Base-by-base conservation (phyloP, 2,329 filamentous ascomycete species). In the Talaromyces albobiverticillius region DNA sequence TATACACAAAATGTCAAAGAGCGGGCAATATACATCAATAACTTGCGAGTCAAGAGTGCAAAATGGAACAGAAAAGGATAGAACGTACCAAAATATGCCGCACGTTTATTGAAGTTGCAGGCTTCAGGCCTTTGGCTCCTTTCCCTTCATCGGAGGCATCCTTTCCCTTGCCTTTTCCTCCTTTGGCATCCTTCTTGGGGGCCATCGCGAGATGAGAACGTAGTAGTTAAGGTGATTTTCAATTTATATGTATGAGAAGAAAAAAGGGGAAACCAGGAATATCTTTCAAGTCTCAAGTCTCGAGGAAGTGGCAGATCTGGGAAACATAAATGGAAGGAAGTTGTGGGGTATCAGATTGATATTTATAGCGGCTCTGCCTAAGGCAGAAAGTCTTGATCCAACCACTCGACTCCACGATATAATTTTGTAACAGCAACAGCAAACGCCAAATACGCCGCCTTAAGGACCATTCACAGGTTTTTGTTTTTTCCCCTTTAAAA, bases 71-170 rank as follows among this genome's bases (percentile, higher is more conserved):
- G n/a, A 13, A 38, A 8, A 29, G 6, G 20, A 6, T 13, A n/a
- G 16, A 38, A 47, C 71, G 52, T 71, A 79, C 76, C 60, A 86
- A 75, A 57, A 87, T 86, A 68, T 87, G 84, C 36, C 84, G 76
- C 49, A 81, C 82, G 64, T 86, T 86, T 67, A 87, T 84, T n/a
- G 77, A 78, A 47, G 79, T 83, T 4, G 82, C 83, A 7, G 80
- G 74, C 65, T 86, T 86, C 59, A 81, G 70, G 16, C 62, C 65
- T 55, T 72, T 71, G 29, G 64, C 68, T 49, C 67, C 69, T 57
- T 76, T 76, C 56, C 64, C 60, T 55, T 63, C 61, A 67, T 68
- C 51, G 1, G 52, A 22, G n/a, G 34, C 59, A 51, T 67, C 71
- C 58, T 75, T 74, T 51, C 66, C 69, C 56, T 76, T 76, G 49